A percentile compares a stretch with the other conserved stretches of the same genome.
Conservation (phyloP, 2,329 filamentous ascomycete genomes). For the Ceratocystis eucalypticola region DNA sequence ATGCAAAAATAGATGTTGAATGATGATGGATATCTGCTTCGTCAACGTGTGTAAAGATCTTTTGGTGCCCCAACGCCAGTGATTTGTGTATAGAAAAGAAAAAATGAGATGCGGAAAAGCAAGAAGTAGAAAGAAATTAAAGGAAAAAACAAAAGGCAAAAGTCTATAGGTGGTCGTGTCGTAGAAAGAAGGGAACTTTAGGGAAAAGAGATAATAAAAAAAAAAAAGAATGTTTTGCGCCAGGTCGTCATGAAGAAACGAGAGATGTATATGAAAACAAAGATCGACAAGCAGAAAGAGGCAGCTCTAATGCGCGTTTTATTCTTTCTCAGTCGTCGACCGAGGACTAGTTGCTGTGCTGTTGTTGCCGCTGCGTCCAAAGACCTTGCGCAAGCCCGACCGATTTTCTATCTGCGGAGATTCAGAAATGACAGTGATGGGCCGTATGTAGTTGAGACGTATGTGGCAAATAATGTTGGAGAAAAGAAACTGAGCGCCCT, state of each 20-base stretch:
- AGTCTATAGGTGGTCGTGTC: conserved; percentile 13
- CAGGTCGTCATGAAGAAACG: conserved; percentile 19
- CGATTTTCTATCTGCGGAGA: conserved; percentile 24
- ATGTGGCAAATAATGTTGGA: conserved; percentile 89
- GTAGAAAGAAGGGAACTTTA: not conserved
- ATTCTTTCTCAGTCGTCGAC: conserved; percentile 38
- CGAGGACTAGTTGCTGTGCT: conserved; percentile 36
- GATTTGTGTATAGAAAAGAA: conserved; percentile 4
- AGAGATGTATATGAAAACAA: not conserved
- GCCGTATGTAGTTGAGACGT: conserved; percentile 47
- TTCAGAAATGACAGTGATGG: conserved; percentile 38
- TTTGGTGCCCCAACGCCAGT: conserved; percentile 5
- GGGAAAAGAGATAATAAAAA: too few species aligned
- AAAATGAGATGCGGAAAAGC: not conserved
- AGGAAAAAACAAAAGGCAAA: conserved; percentile 21
- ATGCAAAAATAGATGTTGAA: conserved; percentile 5
- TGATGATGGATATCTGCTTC: not conserved
- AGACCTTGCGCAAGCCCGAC: conserved; percentile 46
- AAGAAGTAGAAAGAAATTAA: conserved; percentile 21
- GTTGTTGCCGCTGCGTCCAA: conserved; percentile 30
- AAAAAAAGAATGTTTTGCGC: not conserved
- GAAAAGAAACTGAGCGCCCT: conserved; percentile 87
- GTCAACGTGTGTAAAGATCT: not conserved
- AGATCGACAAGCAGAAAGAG: conserved; percentile 21
- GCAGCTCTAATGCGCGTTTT: conserved; percentile 33